Percentiles rank a stretch among this genome's conserved stretches.
Evolutionary conservation across 2,329 filamentous ascomycete species (phyloP).

Genomic region (Alternaria conjuncta): DNA sequence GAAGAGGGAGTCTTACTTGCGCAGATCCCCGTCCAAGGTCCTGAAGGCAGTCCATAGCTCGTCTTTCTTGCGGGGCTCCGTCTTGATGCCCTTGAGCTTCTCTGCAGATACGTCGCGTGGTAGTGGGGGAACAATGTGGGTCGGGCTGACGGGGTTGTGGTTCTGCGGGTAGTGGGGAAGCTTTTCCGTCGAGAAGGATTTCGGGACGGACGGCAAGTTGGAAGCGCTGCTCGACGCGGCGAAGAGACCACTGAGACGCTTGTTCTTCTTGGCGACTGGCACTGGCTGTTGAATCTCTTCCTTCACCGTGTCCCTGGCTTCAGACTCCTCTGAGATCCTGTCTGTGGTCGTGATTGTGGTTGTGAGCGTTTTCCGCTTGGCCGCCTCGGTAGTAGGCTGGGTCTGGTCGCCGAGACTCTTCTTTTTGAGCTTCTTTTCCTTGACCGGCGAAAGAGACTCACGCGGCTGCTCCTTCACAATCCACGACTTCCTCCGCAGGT

Average conservation of each 20-base stretch:
- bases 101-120: constrained; percentile 52
- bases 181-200: constrained; percentile 58
- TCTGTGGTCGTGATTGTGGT: constrained; percentile 20
- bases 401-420: constrained; percentile 26
- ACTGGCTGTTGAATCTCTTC: constrained; percentile 28
- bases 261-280: constrained; percentile 45
- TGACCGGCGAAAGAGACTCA: constrained; percentile 22
- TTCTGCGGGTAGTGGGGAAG: constrained; percentile 48
- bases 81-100: constrained; percentile 47
- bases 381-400: constrained; percentile 20
- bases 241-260: constrained; percentile 44
- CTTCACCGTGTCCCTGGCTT: constrained; percentile 28
- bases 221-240: constrained; percentile 37
- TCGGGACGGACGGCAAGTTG: constrained; percentile 51
- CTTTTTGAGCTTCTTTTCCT: constrained; percentile 24
- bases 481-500: constrained; percentile 47
- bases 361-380: constrained; percentile 35
- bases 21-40: constrained; percentile 70
- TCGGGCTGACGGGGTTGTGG: constrained; percentile 42
- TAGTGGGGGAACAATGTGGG: constrained; percentile 49
- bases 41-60: constrained; percentile 74
- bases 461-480: constrained; percentile 29
- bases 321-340: constrained; percentile 42
- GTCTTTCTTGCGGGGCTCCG: constrained; percentile 65
- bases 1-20: constrained; percentile 58